phyloP scores from a whole-genome alignment of 768 basidiomycete genomes.

The Phlebiopsis gigantea region DNA sequence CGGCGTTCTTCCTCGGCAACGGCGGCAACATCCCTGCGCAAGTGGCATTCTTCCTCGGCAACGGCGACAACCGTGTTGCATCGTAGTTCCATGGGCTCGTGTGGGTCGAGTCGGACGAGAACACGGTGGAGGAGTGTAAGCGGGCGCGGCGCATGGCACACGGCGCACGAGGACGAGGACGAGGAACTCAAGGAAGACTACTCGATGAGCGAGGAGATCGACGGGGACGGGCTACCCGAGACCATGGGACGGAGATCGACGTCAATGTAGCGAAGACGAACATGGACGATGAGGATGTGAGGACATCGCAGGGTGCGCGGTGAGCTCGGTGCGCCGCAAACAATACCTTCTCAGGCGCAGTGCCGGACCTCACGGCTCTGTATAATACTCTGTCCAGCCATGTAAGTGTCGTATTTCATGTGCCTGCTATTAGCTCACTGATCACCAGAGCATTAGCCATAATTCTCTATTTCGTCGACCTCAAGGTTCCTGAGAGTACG shows the following conservation, averaged over 20 bases:
- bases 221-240: too few species aligned
- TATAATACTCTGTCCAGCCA: too few species aligned
- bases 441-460: too few species aligned
- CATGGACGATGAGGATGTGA: conserved; percentile 27
- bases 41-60: conserved; percentile 69
- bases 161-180: neutral
- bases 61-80: conserved; percentile 44
- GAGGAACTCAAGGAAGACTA: conserved; percentile 20
- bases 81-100: conserved; percentile 56
- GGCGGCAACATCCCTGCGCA: conserved; percentile 74
- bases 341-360: too few species aligned
- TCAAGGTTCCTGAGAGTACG: too few species aligned
- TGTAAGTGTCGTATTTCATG: too few species aligned
- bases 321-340: too few species aligned
- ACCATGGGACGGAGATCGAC: conserved; percentile 18
- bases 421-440: too few species aligned
- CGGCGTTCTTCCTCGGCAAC: conserved; percentile 68
- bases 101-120: conserved; percentile 78
- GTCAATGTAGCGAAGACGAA: conserved; percentile 26
- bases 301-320: too few species aligned
- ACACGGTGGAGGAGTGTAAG: conserved; percentile 26
- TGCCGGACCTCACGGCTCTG: too few species aligned
- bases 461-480: too few species aligned
- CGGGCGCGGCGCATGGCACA: too few species aligned
- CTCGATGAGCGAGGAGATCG: conserved; percentile 16